Evolutionary conservation across 306 rosid genomes (phyloP), one percentile per base, ranked within the genome.

Genomic region (Vigna hirtella): DNA sequence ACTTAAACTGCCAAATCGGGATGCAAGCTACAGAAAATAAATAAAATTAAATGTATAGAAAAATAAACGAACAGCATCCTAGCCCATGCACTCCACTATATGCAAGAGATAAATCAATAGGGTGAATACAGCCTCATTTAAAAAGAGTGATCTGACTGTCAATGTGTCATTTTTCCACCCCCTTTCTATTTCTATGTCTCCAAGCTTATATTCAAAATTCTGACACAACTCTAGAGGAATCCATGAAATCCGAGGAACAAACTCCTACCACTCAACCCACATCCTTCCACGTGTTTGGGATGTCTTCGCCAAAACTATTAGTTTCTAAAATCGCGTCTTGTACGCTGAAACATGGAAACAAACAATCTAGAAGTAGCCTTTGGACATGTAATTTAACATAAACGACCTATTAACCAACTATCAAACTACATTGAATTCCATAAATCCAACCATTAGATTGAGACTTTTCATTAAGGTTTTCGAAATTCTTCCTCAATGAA

Each of bases 1-100:
- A 73, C 70, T 43, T 80, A 70, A 15, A 55, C 42, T 0, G 74
- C 38, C 18, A 65, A 77, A 66, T 70, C 69, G 20, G 20, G 61
- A 75, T 4, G 66, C 34, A 45, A 77, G 59, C 77, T 18, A 70
- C 45, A 65, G 13, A n/a, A 13, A 76, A 9, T 2, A 45, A 45
- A 8, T 9, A 42, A 42, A 42, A 2, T 42, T 30, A 28, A 17
- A 36, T 8, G 26, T 22, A 48, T 18, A 32, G 59, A 32, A 61
- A 9, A 69, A 72, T 13, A 83, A 42, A 7, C 14, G 53, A 58
- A 38, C 32, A 72, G 26, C 57, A 52, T 71, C 58, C 52, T 61
- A 50, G 49, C 52, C 56, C 74, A 51, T 7, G 20, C 53, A 55
- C 73, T 7, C 58, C 24, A 67, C 42, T 40, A 78, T 40, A 64